Evolutionary conservation across 1,284 basidiomycete genomes (phyloP).

Genomic region (Cutaneotrichosporon dermatis): DNA sequence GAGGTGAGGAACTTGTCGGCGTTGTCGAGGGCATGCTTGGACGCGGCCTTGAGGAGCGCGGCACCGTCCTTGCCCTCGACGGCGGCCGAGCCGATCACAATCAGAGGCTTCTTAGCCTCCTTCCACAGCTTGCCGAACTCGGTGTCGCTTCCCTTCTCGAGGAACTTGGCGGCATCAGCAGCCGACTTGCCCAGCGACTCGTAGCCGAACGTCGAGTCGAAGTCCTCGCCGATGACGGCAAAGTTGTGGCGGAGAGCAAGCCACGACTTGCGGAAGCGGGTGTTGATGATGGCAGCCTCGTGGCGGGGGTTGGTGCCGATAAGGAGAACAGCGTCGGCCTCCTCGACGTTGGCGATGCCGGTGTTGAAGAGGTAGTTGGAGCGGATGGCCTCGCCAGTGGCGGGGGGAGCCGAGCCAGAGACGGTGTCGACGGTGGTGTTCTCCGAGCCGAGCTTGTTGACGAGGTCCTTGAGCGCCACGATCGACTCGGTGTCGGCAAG

Average conservation of each 20-base stretch:
- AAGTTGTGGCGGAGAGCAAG: conserved; percentile 78
- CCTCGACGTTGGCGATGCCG: conserved; percentile 86
- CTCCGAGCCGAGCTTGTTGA: conserved; percentile 92
- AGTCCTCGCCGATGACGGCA: conserved; percentile 84
- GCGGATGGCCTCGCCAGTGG: conserved; percentile 82
- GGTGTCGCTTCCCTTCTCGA: conserved; percentile 60
- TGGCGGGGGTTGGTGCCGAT: conserved; percentile 97
- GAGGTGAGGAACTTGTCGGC: conserved; percentile 70
- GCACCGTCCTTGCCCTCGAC: conserved; percentile 82
- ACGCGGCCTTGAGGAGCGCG: conserved; percentile 70
- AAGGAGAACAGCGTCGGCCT: conserved; percentile 88
- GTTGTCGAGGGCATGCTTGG: conserved; percentile 76
- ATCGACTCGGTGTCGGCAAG: conserved; percentile 92
- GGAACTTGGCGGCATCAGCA: conserved; percentile 73
- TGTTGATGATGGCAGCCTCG: conserved; percentile 96
- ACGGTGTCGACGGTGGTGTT: conserved; percentile 80
- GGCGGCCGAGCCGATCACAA: conserved; percentile 86
- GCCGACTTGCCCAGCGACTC: conserved; percentile 80
- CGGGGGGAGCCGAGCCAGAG: conserved; percentile 63
- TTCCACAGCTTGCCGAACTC: conserved; percentile 83
- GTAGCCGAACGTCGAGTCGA: conserved; percentile 89
- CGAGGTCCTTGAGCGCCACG: conserved; percentile 87
- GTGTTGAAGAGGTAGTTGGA: conserved; percentile 97
- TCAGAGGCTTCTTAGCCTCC: conserved; percentile 85
- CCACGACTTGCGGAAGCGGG: conserved; percentile 92